Percentiles rank a stretch among this genome's conserved stretches.
These are phyloP conservation scores for Sporisorium sorghi DNA, from an alignment of 1,284 basidiomycete genomes.

Conservation along the genomic window DNA sequence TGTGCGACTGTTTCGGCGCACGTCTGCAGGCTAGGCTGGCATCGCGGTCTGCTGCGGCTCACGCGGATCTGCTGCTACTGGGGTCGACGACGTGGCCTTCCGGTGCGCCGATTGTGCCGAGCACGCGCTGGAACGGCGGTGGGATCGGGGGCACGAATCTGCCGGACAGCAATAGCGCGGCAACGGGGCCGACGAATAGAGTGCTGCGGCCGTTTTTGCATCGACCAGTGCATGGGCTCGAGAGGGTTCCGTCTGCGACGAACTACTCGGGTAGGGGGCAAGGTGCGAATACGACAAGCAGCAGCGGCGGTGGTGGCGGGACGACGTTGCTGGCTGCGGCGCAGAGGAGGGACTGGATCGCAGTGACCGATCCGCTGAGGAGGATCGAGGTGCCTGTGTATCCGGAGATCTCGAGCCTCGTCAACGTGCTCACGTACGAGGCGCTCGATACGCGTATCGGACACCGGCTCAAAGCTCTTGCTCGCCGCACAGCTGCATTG, in stretches of 20 bases:
- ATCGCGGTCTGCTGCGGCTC: constrained; percentile 4
- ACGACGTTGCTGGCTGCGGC: constrained; percentile 7
- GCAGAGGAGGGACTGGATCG: constrained; percentile 50
- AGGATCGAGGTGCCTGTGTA: constrained; percentile 40
- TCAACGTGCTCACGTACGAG: constrained; percentile 31
- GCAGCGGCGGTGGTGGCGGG: too few species aligned
- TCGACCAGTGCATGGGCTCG: not conserved
- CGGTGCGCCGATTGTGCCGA: constrained; percentile 30
- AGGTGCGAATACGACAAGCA: not conserved
- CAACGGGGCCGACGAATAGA: constrained; percentile 3
- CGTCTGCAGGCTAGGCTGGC: constrained; percentile 28
- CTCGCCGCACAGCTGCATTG: constrained; percentile 12
- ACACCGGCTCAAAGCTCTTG: constrained; percentile 4
- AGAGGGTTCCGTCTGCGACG: constrained; percentile 1
- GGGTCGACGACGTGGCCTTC: constrained; percentile 31
- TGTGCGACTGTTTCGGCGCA: constrained; percentile 29
- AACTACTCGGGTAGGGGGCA: not conserved
- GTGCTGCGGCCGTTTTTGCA: constrained; percentile 12
- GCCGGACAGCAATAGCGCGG: not conserved
- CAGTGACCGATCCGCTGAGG: constrained; percentile 39
- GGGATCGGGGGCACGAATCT: constrained; percentile 39
- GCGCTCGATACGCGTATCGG: constrained; percentile 27
- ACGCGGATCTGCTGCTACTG: constrained; percentile 21
- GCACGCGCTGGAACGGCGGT: constrained; percentile 43
- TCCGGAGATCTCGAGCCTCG: constrained; percentile 34